Evolutionary conservation across 805 yeast genomes (phyloP), one percentile per base, ranked within the genome.

Genomic region (Nakazawaea peltata): DNA sequence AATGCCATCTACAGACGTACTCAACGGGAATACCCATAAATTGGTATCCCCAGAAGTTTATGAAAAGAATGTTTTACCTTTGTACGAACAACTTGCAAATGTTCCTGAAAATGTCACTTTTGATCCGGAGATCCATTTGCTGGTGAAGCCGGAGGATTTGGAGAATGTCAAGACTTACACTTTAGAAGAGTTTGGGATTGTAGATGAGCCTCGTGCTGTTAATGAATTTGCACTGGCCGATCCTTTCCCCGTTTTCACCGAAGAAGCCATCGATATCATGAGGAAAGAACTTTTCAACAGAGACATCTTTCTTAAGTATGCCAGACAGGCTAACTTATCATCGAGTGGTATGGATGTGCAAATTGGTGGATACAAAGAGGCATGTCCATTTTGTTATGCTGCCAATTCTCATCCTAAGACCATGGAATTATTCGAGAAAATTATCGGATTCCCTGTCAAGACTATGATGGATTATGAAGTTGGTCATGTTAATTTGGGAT

Each of bases 241-340:
- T 39, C 77, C 81, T 2, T 74, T 74, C 50, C 77, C 77, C 6
- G 51, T 74, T 26, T 68, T 74, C 50, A 68, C 78, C 1, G 68
- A 68, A 30, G 80, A 74, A 45, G 80, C 80, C 3, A 58, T 72
- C 34, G 64, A 64, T 27, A 66, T 74, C 45, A 64, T 74, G 69
- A 62, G 69, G 43, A 64, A 66, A 51, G 80, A 74, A 47, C 48
- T 70, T 15, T 56, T 73, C 44, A 48, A 52, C 30, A 67, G 67
- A 41, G 66, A 66, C 19, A 48, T 57, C 5, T 59, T 72, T 36
- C 40, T 57, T 37, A 55, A 59, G 24, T 61, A 59, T 46, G 72
- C 68, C 13, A 56, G 77, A 36, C 44, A 53, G 11, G 59, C 63
- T 11, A 53, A 49, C 32, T 36, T 56, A 13, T 41, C 56, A 10